Evolutionary conservation across 1,284 basidiomycete genomes (phyloP).

Genomic region (Cryptococcus amylolentus): DNA sequence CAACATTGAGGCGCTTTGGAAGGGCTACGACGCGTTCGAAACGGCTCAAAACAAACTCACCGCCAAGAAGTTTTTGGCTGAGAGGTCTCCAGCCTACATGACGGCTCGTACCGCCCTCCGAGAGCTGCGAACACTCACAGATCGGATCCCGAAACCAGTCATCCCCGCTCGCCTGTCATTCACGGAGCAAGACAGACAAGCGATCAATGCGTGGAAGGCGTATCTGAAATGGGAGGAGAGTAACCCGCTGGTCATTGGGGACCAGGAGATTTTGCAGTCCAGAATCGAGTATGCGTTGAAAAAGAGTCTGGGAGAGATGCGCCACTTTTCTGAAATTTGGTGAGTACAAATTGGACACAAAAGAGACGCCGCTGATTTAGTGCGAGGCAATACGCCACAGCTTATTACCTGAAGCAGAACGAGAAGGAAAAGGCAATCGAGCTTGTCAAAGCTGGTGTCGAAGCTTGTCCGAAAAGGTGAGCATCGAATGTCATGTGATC

Average conservation of each 20-base stretch:
- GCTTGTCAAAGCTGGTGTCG: conserved; percentile 79
- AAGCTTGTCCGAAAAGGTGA: conserved; percentile 80
- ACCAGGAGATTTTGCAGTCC: conserved; percentile 62
- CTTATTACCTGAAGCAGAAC: conserved; percentile 69
- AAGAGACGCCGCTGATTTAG: neutral
- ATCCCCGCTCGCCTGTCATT: conserved; percentile 73
- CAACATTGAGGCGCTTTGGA: conserved; percentile 91
- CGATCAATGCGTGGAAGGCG: conserved; percentile 80
- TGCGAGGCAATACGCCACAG: conserved; percentile 81
- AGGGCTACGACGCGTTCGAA: conserved; percentile 92
- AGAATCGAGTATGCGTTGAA: conserved; percentile 80
- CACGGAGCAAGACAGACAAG: conserved; percentile 65
- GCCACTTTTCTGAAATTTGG: conserved; percentile 95
- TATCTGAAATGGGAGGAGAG: conserved; percentile 95
- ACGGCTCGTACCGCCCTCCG: conserved; percentile 85
- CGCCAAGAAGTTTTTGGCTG: conserved; percentile 91
- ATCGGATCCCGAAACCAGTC: conserved; percentile 59
- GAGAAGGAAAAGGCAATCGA: conserved; percentile 75
- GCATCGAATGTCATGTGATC: conserved; percentile 6
- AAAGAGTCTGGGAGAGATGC: conserved; percentile 77
- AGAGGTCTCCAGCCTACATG: conserved; percentile 81
- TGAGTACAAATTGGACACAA: conserved; percentile 43
- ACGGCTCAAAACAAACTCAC: conserved; percentile 86
- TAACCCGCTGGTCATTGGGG: conserved; percentile 87
- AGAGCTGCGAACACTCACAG: conserved; percentile 68